Conservation (phyloP, 371 early-diverging fungal genomes). For the Mortierella sp. region DNA sequence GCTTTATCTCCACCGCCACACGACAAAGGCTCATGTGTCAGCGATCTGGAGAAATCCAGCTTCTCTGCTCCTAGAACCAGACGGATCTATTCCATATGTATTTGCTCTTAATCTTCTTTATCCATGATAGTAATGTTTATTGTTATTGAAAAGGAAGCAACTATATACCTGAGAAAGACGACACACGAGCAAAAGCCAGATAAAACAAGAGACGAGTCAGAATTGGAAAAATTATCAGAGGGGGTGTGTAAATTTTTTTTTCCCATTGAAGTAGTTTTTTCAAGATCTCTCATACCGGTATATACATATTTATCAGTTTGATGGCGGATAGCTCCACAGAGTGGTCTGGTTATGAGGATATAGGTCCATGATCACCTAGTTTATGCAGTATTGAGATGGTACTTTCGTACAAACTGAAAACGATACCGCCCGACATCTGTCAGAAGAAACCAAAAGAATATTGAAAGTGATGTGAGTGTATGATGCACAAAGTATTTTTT, state of each 20-base stretch:
- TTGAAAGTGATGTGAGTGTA: not conserved
- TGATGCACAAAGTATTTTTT: not conserved
- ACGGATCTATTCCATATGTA: too few species aligned
- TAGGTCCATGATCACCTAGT: conserved; percentile 26
- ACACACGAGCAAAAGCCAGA: too few species aligned
- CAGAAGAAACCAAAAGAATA: not conserved
- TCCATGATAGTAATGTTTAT: too few species aligned
- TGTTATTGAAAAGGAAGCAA: too few species aligned
- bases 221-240: too few species aligned
- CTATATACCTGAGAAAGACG: too few species aligned
- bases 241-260: too few species aligned
- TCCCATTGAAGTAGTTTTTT: too few species aligned
- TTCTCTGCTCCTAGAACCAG: too few species aligned
- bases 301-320: not conserved
- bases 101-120: too few species aligned
- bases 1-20: conserved; percentile 10
- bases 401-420: conserved; percentile 92
- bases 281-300: too few species aligned
- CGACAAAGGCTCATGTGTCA: not conserved
- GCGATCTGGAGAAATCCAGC: not conserved
- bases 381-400: conserved; percentile 32
- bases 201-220: too few species aligned
- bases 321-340: not conserved
- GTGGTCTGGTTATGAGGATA: conserved; percentile 11
- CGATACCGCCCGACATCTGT: conserved; percentile 94